These are phyloP conservation scores for Colletotrichum tofieldiae DNA, from an alignment of 2,329 filamentous ascomycete genomes.

Conservation along the genomic window DNA sequence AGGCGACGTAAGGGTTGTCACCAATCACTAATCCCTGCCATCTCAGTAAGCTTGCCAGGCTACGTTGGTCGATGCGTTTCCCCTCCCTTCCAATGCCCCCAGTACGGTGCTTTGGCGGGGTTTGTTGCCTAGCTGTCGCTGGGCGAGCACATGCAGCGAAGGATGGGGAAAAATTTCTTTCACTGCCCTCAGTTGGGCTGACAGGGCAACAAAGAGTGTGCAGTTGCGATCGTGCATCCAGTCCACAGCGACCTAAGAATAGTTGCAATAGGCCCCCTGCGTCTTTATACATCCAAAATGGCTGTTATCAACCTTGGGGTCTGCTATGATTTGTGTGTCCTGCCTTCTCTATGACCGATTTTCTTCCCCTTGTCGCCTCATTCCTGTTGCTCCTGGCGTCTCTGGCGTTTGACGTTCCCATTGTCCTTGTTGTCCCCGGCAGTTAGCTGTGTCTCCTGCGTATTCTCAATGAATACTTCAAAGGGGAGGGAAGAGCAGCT, in stretches of 20 bases:
- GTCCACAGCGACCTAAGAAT: not conserved
- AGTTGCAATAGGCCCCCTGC: not conserved
- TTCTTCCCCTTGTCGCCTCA: not conserved
- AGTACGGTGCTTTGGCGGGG: slow-evolving; percentile 10
- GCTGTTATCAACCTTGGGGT: too few species aligned
- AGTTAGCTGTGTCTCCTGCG: too few species aligned
- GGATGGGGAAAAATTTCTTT: slow-evolving; percentile 2
- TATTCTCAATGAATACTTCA: too few species aligned
- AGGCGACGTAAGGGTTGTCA: not conserved
- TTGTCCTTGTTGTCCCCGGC: too few species aligned
- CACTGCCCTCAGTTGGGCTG: not conserved
- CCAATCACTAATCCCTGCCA: not conserved
- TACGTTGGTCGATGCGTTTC: slow-evolving; percentile 3
- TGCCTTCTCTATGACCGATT: too few species aligned
- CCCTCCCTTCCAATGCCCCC: slow-evolving; percentile 8
- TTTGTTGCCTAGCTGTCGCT: slow-evolving; percentile 25
- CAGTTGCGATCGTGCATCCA: not conserved
- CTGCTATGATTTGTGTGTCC: not conserved
- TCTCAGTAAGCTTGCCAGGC: not conserved
- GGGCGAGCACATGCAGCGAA: slow-evolving; percentile 21
- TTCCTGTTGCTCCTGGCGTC: too few species aligned
- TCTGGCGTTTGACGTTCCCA: too few species aligned
- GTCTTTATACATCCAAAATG: too few species aligned
- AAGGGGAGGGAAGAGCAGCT: too few species aligned
- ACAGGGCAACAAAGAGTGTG: slow-evolving; percentile 10